These are phyloP conservation scores for maize (Zea mays) DNA, from an alignment of 176 grass and related monocot genomes.

Conservation along the genomic window Zm-B73-REFERENCE-NAM-5.0 NC_050101.1:69489501-69490000, in stretches of 20 bases:
- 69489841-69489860: conserved; percentile 77
- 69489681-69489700: background rate
- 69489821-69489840: conserved; percentile 73
- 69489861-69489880: conserved; percentile 80
- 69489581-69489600: conserved; percentile 28
- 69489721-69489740: background rate
- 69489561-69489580: conserved; percentile 67
- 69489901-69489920: background rate
- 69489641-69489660: conserved; percentile 75
- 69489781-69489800: conserved; percentile 64
- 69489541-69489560: conserved; percentile 51
- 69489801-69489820: conserved; percentile 63
- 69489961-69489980: background rate
- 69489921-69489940: background rate
- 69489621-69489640: conserved; percentile 77
- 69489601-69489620: conserved; percentile 67
- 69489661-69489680: background rate
- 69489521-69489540: background rate
- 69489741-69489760: conserved; percentile 75
- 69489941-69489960: background rate
- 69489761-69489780: conserved; percentile 64
- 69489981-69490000: conserved; percentile 45
- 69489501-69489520: background rate
- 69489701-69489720: background rate
- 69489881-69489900: background rate